A percentile compares a stretch with the other conserved stretches of the same genome.
Conservation (phyloP, 1,284 basidiomycete genomes). For the Pascua sp. region DNA sequence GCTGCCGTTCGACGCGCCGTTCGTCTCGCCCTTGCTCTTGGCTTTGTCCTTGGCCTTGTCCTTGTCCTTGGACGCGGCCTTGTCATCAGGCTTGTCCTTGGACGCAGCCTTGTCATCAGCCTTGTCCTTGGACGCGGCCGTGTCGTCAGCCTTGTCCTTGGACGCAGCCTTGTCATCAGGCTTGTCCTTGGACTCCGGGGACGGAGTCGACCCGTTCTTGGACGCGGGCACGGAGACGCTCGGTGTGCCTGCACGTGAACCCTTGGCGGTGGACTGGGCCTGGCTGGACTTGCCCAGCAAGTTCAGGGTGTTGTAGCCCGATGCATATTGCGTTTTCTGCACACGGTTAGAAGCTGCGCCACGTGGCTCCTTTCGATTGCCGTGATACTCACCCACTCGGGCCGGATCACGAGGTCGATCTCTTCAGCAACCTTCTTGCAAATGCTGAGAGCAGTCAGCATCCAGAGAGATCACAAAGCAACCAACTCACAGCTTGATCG, state of each 20-base stretch:
- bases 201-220: not conserved
- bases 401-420: slow-evolving; percentile 37
- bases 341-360: not conserved
- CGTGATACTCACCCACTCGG: slow-evolving; percentile 42
- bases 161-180: not conserved
- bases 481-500: slow-evolving; percentile 68
- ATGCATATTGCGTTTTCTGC: slow-evolving; percentile 20
- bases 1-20: not conserved
- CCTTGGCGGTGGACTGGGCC: not conserved
- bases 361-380: not conserved
- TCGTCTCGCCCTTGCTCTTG: slow-evolving; percentile 1
- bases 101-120: slow-evolving; percentile 1
- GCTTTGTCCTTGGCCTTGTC: slow-evolving; percentile 4
- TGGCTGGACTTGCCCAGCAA: slow-evolving; percentile 8
- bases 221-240: not conserved
- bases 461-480: not conserved
- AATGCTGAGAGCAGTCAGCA: slow-evolving; percentile 40
- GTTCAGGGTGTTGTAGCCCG: slow-evolving; percentile 17
- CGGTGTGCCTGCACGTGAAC: slow-evolving; percentile 13
- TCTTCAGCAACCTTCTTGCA: slow-evolving; percentile 38
- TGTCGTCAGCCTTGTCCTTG: slow-evolving; percentile 4
- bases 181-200: not conserved
- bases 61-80: not conserved
- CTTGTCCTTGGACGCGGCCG: not conserved
- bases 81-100: slow-evolving; percentile 4